Base-by-base conservation (phyloP, 176 grass and related monocot genomes). In the Alopecurus myosuroides region DNA sequence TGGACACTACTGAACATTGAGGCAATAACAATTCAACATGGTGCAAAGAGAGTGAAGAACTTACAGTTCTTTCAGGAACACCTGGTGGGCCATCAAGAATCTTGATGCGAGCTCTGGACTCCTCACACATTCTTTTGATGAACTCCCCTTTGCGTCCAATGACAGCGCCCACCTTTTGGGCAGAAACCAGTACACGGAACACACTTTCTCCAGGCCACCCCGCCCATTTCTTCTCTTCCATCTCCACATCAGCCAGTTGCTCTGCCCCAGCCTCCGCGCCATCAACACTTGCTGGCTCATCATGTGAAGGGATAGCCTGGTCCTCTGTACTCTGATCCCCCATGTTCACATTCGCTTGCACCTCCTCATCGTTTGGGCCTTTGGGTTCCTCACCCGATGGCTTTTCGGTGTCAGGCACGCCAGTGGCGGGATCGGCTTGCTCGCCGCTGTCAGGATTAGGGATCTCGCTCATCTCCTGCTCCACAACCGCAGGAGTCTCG, bases 71-170 rank as follows among this genome's bases (percentile, higher is more conserved):
- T 86, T 99, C 97, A 40, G 92, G 88, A 45, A 88, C 90, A 37
- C 91, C 88, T 74, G 90, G 94, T 70, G 97, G 94, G 42, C 86
- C 94, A 36, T 99, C 94, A 23, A 99, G 93, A 56, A 99, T 91
- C 89, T 95, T 99, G 40, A 99, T 99, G 52, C 97, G 94, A 78
- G 97, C 88, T 81, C 76, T 94, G 8, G 97, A 96, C 83, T 99
- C 97, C 86, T 99, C 97, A 10, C 91, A 94, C 88, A 99, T 96
- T 81, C 66, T 99, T 69, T 96, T 99, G 44, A 99, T 99, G 57
- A 87, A 92, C 78, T 99, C 97, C 46, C 97, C 97, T 82, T 99
- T 99, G 56, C 94, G 97, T 3, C 97, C 97, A 82, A 99, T 99
- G 36, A 99, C 70, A 28, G 91, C 89, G 41, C 97, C 97, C 6